Evolutionary conservation across 2,329 filamentous ascomycete genomes (phyloP), one percentile per base, ranked within the genome.

Genomic region (Phoma sp.): DNA sequence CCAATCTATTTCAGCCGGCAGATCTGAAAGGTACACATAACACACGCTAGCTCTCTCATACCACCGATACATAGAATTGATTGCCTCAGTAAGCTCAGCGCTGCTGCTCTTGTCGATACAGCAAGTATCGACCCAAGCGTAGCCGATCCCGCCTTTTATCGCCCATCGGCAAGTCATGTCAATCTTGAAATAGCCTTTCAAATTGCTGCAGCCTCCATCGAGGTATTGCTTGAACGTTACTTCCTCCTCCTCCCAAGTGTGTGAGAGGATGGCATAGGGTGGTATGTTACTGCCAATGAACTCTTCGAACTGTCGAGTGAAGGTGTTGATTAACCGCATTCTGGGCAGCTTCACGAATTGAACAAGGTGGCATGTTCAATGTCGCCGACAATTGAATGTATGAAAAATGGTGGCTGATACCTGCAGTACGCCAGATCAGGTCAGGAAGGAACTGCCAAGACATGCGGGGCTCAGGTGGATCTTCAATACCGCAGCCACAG

Each of bases 21-120:
- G 24, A 24, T 61, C 57, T 0, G 43, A 32, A 3, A 62, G 48
- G 25, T 45, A 56, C 1, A 52, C 57, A 38, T 58, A 65, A 33
- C 60, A 65, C 0, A 57, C 18, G 2, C 4, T 18, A 3, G 58
- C 27, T 4, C 40, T 11, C 27, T 52, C 30, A 27, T 62, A 63
- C 51, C 49, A 62, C 2, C n/a, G 14, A 23, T 40, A 62, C 61
- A 65, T 65, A 1, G 58, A 61, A 36, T 63, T 63, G 25, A 53
- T 57, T 1, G 55, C 55, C 18, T 57, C 49, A 1, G 41, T 33
- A 11, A 57, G n/a, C 23, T 56, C 57, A 0, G 58, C 55, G n/a
- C 52, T 52, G 13, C 43, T 54, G 11, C 27, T 54, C 7, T 56
- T 52, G 23, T 59, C 57, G 13, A 59, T 59, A 14, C 54, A 60